Conservation (phyloP, 2,329 filamentous ascomycete genomes). For the Neoascochyta sp. region DNA sequence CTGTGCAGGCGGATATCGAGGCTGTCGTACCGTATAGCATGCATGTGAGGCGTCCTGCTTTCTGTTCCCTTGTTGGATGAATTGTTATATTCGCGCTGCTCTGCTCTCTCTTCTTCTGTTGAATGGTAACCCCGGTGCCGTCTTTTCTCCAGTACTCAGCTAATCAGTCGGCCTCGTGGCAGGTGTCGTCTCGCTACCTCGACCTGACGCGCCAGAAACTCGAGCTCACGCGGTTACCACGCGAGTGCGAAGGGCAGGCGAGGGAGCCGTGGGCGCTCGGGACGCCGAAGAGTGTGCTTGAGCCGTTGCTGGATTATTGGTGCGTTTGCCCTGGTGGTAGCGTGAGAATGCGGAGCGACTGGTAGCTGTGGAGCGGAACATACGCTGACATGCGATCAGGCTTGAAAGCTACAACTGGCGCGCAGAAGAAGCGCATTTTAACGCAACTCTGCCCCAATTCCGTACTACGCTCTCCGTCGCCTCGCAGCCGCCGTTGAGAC, state of each 20-base stretch:
- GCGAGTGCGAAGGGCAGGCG: conserved; percentile 1
- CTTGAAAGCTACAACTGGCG: conserved; percentile 65
- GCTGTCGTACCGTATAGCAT: conserved; percentile 31
- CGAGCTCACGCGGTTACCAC: conserved; percentile 26
- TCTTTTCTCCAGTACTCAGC: background rate
- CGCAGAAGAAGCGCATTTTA: conserved; percentile 56
- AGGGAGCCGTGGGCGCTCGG: conserved; percentile 47
- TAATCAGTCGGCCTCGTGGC: background rate
- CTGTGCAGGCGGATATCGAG: conserved; percentile 11
- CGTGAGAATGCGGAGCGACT: no score
- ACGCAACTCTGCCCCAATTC: conserved; percentile 60
- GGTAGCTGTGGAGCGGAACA: no score
- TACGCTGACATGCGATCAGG: no score
- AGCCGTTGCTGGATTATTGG: conserved; percentile 64
- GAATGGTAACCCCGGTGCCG: no score
- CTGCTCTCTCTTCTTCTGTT: no score
- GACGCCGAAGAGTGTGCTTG: conserved; percentile 59
- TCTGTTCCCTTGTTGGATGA: no score
- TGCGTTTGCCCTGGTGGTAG: conserved; percentile 25
- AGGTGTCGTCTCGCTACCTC: conserved; percentile 66
- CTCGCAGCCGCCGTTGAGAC: conserved; percentile 42
- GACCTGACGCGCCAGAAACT: conserved; percentile 65
- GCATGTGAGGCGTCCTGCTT: conserved; percentile 31
- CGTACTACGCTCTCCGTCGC: conserved; percentile 52
- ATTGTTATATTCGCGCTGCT: no score